These are phyloP conservation scores for Wilcoxina mikolae DNA, from an alignment of 495 filamentous ascomycete genomes.

Conservation along the genomic window DNA sequence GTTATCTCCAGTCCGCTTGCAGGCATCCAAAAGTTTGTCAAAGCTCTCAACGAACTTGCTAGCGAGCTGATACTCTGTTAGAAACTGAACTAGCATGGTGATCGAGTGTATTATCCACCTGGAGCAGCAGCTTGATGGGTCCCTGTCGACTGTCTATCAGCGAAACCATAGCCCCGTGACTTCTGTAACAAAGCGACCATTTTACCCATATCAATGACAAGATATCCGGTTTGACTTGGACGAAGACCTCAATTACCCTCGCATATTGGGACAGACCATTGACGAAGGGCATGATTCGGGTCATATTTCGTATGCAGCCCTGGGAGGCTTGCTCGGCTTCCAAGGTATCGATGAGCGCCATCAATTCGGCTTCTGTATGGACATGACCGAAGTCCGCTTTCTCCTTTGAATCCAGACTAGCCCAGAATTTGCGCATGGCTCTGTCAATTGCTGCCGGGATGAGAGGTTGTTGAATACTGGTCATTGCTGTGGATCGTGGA, in stretches of 20 bases:
- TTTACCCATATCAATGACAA: constrained; percentile 29
- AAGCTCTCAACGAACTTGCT: constrained; percentile 14
- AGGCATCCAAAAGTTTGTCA: constrained; percentile 28
- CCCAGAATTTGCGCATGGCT: constrained; percentile 2
- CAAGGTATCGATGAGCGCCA: not conserved
- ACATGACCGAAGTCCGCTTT: not conserved
- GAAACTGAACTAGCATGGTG: not conserved
- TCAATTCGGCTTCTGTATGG: not conserved
- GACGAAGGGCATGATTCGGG: constrained; percentile 28
- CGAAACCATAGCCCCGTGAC: not conserved
- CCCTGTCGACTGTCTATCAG: not conserved
- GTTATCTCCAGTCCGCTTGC: constrained; percentile 24
- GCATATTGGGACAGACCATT: constrained; percentile 25
- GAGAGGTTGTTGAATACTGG: not conserved
- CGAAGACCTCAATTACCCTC: constrained; percentile 29
- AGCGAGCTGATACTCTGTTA: not conserved
- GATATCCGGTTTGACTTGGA: constrained; percentile 27
- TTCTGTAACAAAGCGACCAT: not conserved
- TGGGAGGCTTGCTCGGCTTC: not conserved
- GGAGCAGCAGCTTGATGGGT: not conserved
- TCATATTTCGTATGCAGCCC: constrained; percentile 21
- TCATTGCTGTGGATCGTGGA: no score
- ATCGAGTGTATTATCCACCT: no score
- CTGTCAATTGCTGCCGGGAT: constrained; percentile 7
- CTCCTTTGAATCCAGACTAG: constrained; percentile 5